A percentile compares a stretch with the other conserved stretches of the same genome.
Conservation (phyloP, 495 filamentous ascomycete genomes). For the Hypoxylon perforatum region DNA sequence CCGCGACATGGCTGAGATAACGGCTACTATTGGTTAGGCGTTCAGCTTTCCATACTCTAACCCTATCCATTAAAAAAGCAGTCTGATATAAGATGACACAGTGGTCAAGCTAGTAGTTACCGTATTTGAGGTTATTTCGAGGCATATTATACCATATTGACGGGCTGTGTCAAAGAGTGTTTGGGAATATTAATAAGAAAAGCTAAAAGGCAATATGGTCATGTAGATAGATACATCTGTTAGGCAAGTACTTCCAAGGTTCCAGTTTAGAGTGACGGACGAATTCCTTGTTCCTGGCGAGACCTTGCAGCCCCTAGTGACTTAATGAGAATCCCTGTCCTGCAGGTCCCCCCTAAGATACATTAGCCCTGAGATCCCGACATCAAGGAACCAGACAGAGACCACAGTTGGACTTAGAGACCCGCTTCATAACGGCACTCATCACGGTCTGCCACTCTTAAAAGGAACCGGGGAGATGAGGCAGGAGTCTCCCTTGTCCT, state of each 20-base stretch:
- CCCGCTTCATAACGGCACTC: conserved; percentile 26
- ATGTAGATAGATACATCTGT: not conserved
- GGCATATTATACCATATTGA: no score
- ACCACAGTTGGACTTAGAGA: conserved; percentile 6
- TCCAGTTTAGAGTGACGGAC: conserved; percentile 3
- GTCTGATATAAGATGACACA: no score
- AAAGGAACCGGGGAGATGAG: conserved; percentile 18
- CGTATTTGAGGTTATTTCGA: no score
- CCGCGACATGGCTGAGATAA: not conserved
- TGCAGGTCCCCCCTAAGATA: conserved; percentile 30
- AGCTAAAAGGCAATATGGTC: no score
- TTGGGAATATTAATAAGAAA: no score
- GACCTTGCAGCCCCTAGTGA: conserved; percentile 16
- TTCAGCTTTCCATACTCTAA: no score
- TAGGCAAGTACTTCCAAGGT: conserved; percentile 5
- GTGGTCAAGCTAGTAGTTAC: no score
- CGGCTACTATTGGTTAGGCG: not conserved
- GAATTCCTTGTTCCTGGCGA: conserved; percentile 35
- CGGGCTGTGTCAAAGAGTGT: no score
- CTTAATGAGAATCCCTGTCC: conserved; percentile 25
- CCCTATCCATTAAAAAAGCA: no score
- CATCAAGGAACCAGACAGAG: conserved; percentile 35
- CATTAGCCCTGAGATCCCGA: conserved; percentile 32
- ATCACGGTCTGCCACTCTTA: conserved; percentile 1
- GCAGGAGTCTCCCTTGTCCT: conserved; percentile 28